Evolutionary conservation across 371 early-diverging fungal species (phyloP).

Genomic region (Apophysomyces variabilis): DNA sequence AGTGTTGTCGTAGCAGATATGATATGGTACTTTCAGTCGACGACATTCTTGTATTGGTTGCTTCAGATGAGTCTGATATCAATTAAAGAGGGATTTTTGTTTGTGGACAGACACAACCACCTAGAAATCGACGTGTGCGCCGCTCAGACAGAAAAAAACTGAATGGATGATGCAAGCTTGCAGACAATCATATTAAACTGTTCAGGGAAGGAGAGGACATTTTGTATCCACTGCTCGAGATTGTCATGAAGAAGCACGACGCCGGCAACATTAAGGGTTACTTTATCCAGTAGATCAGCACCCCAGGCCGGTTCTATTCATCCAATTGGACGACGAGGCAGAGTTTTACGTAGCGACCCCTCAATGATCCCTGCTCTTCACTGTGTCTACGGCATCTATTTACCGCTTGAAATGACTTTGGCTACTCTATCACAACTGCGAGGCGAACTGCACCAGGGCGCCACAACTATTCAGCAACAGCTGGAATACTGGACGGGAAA

Average conservation of each 20-base stretch:
- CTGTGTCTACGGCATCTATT: neutral
- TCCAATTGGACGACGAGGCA: neutral
- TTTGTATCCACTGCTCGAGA: slow-evolving; percentile 8
- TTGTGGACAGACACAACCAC: neutral
- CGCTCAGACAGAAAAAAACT: neutral
- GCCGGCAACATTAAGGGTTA: neutral
- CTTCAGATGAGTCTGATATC: too few relatives aligned
- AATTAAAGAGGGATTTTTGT: neutral
- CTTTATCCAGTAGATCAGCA: neutral
- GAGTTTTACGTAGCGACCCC: neutral
- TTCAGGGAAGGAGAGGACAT: slow-evolving; percentile 10
- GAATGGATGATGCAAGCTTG: neutral
- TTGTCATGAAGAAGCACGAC: neutral
- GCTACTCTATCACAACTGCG: neutral
- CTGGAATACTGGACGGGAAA: neutral
- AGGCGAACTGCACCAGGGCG: neutral
- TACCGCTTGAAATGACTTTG: neutral
- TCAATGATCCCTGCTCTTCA: neutral
- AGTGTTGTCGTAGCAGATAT: too few relatives aligned
- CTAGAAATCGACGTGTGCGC: neutral
- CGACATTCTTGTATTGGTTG: too few relatives aligned
- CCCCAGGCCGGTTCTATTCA: neutral
- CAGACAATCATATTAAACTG: neutral
- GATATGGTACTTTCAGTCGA: too few relatives aligned
- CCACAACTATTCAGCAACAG: neutral